Percentiles rank a stretch among this genome's conserved stretches.
Evolutionary conservation across 257 asterid species (phyloP).

Genomic region (Striga asiatica): DNA sequence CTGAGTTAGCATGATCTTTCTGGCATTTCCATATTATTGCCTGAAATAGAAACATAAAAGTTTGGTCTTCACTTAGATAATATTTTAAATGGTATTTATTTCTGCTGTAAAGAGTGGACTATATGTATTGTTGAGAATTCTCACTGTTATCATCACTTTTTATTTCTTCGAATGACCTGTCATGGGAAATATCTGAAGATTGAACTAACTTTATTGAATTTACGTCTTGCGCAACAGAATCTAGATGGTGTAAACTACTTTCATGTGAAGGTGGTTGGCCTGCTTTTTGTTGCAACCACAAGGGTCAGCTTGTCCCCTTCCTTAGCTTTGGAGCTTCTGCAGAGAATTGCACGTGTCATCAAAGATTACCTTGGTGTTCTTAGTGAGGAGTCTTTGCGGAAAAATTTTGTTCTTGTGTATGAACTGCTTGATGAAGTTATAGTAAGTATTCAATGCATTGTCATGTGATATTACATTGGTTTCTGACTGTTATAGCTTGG

Average conservation of each 20-base stretch:
- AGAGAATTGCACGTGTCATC: constrained; percentile 94
- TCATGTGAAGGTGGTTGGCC: constrained; percentile 92
- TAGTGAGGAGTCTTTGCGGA: constrained; percentile 84
- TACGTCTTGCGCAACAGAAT: constrained; percentile 39
- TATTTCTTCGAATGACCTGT: too few species aligned
- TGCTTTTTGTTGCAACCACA: constrained; percentile 89
- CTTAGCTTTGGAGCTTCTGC: constrained; percentile 89
- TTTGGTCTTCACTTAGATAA: background rate
- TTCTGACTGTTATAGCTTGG: background rate
- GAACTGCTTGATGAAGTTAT: constrained; percentile 98
- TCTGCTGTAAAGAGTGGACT: background rate
- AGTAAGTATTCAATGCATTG: constrained; percentile 36
- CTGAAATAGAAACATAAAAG: background rate
- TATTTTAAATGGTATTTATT: background rate
- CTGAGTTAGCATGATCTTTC: background rate
- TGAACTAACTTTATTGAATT: constrained; percentile 20
- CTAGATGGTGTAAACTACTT: constrained; percentile 96
- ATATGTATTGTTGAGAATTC: background rate
- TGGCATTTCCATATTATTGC: background rate
- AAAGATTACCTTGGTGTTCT: constrained; percentile 97
- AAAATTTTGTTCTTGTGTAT: constrained; percentile 92
- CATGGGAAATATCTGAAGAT: constrained; percentile 5
- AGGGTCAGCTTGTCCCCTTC: constrained; percentile 88
- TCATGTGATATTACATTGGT: background rate
- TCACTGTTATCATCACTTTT: constrained; percentile 9